phyloP scores from a whole-genome alignment of 2,329 filamentous ascomycete genomes.

The Aspergillus hiratsukae region DNA sequence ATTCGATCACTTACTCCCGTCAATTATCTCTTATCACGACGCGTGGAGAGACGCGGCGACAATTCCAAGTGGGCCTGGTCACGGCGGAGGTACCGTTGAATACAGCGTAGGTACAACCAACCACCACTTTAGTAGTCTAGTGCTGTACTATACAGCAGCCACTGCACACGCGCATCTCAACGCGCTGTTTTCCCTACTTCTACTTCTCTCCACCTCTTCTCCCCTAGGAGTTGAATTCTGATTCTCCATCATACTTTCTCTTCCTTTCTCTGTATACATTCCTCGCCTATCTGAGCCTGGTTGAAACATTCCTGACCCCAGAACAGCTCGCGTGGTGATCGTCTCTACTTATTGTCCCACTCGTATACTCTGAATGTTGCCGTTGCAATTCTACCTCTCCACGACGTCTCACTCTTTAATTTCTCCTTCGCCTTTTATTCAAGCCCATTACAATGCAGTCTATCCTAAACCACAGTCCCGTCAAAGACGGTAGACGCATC shows the following conservation, averaged over 20 bases:
- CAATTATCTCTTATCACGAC: not conserved
- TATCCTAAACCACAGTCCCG: slow-evolving; percentile 28
- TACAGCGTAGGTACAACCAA: not conserved
- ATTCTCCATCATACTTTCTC: not conserved
- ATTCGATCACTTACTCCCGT: not conserved
- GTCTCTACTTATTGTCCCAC: not conserved
- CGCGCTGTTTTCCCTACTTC: not conserved
- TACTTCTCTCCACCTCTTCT: not conserved
- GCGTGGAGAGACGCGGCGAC: not conserved
- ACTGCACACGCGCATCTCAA: not conserved
- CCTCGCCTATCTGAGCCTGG: not conserved
- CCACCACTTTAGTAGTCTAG: not conserved
- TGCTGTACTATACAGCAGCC: not conserved
- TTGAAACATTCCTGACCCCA: not conserved
- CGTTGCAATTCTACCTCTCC: not conserved
- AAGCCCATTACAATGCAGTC: slow-evolving; percentile 4
- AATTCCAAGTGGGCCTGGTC: not conserved
- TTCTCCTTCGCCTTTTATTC: not conserved
- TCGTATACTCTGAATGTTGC: not conserved
- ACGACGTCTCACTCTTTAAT: not conserved
- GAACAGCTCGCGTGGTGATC: not conserved
- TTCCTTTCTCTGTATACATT: not conserved
- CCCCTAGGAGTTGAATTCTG: not conserved
- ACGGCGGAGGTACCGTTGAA: not conserved
- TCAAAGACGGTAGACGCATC: slow-evolving; percentile 36